phyloP scores from a whole-genome alignment of 352 stramenopile species.

The Phytophthora brassicae region DNA sequence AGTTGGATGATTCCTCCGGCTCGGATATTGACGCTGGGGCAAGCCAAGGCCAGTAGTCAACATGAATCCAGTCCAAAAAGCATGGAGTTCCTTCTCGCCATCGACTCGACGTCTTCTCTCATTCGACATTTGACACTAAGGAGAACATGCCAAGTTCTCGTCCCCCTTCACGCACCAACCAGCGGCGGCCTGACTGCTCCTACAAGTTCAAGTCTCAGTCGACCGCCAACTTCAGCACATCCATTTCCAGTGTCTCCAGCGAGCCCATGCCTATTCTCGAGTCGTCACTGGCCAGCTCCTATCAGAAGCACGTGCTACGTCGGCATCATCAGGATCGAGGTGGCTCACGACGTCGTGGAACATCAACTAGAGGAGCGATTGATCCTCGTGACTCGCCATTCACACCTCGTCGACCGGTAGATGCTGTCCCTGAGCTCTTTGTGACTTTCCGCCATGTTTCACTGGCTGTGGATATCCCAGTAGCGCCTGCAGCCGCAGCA shows the following conservation, averaged over 20 bases:
- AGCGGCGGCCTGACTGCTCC: constrained; percentile 15
- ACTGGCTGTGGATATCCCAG: constrained; percentile 28
- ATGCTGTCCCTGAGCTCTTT: constrained; percentile 31
- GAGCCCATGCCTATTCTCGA: constrained; percentile 34
- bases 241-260: constrained; percentile 33
- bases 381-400: constrained; percentile 24
- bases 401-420: constrained; percentile 28
- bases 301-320: constrained; percentile 32
- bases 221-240: constrained; percentile 24
- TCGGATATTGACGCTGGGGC: neutral
- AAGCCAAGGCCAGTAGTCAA: constrained; percentile 23
- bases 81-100: neutral
- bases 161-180: constrained; percentile 18
- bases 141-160: constrained; percentile 20
- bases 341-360: constrained; percentile 16
- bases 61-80: constrained; percentile 8
- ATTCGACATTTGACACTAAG: constrained; percentile 26
- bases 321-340: constrained; percentile 21
- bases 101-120: neutral
- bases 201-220: constrained; percentile 6
- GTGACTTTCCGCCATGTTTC: constrained; percentile 42
- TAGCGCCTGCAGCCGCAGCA: constrained; percentile 25
- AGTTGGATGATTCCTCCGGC: constrained; percentile 12
- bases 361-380: neutral
- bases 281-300: constrained; percentile 28